Evolutionary conservation across 2,329 filamentous ascomycete genomes (phyloP), one percentile per base, ranked within the genome.

Genomic region (Xylaria polymorpha): DNA sequence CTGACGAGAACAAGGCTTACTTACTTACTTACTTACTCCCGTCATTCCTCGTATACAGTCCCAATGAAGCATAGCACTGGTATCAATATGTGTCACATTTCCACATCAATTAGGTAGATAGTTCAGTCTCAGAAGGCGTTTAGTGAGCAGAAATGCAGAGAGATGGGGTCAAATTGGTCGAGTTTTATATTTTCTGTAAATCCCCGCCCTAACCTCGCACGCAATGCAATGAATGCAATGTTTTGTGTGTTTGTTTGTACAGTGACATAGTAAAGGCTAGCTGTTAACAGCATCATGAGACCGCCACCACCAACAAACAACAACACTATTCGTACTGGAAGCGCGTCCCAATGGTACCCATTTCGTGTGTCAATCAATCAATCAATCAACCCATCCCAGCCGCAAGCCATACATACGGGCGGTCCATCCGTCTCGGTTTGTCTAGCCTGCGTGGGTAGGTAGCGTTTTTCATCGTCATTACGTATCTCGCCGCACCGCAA

Each of bases 141-240:
- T 57, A 1, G 14, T 20, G 32, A 32, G 9, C 29, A 20, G 15
- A 4, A 12, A 29, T 35, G 3, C 9, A n/a, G n/a, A 55, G 29
- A 39, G 37, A 43, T 12, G 7, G n/a, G 20, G 20, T 12, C n/a
- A 25, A 18, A 35, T 46, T 4, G 32, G 37, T 61, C 15, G 32
- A 43, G 15, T 64, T 37, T 56, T 44, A 60, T 61, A 61, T 50
- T 53, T 48, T 62, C n/a, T 39, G 18, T 39, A 64, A 51, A 55
- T 53, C 55, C 48, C 56, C 39, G 18, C 39, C n/a, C 32, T 20
- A 48, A 61, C 39, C 39, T 51, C 58, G 48, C 44, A 61, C 25
- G 61, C 63, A 64, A 71, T 72, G 66, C 60, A 71, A 69, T 71
- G 10, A 73, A 74, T 73, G 51, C 18, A 29, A 22, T 56, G 35